A percentile compares a stretch with the other conserved stretches of the same genome.
Conservation (phyloP, 768 basidiomycete genomes). For the Tricholoma terreum region DNA sequence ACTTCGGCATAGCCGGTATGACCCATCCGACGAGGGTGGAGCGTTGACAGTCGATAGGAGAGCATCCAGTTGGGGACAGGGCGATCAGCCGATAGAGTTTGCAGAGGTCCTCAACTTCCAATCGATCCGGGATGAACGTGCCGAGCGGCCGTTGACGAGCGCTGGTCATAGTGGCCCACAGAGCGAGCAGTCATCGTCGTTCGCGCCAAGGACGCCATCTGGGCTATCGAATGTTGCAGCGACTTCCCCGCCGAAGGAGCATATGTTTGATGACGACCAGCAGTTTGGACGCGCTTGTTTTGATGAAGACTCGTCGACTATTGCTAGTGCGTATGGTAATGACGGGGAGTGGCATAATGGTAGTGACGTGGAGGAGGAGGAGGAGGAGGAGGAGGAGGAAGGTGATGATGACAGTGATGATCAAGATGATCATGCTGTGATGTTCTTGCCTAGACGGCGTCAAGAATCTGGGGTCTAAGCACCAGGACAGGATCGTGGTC, state of each 20-base stretch:
- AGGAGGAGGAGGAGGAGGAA: slow-evolving; percentile 9
- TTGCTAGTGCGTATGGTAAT: slow-evolving; percentile 42
- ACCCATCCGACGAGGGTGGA: slow-evolving; percentile 9
- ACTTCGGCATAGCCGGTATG: slow-evolving; percentile 23
- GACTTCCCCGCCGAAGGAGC: not conserved
- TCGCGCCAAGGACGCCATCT: slow-evolving; percentile 16
- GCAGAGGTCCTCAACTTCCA: slow-evolving; percentile 31
- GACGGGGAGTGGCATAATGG: slow-evolving; percentile 13
- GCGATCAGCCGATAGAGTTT: slow-evolving; percentile 38
- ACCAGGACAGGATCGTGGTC: not conserved
- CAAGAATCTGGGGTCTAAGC: not conserved
- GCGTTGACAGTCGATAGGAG: slow-evolving; percentile 45
- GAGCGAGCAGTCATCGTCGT: slow-evolving; percentile 7
- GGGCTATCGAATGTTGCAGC: slow-evolving; percentile 8
- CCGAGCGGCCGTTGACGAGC: slow-evolving; percentile 7
- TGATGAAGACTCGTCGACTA: slow-evolving; percentile 51
- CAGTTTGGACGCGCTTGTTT: slow-evolving; percentile 27
- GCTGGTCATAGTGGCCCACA: not conserved
- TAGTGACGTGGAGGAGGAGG: slow-evolving; percentile 24
- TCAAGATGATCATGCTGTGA: slow-evolving; percentile 26
- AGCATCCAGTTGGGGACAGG: slow-evolving; percentile 64
- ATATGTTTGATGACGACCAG: not conserved
- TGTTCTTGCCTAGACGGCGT: slow-evolving; percentile 29
- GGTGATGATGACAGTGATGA: slow-evolving; percentile 19
- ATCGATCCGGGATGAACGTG: slow-evolving; percentile 33